A percentile compares a stretch with the other conserved stretches of the same genome.
Evolutionary conservation across 2,329 filamentous ascomycete genomes (phyloP).

Genomic region (Zalaria sp.): DNA sequence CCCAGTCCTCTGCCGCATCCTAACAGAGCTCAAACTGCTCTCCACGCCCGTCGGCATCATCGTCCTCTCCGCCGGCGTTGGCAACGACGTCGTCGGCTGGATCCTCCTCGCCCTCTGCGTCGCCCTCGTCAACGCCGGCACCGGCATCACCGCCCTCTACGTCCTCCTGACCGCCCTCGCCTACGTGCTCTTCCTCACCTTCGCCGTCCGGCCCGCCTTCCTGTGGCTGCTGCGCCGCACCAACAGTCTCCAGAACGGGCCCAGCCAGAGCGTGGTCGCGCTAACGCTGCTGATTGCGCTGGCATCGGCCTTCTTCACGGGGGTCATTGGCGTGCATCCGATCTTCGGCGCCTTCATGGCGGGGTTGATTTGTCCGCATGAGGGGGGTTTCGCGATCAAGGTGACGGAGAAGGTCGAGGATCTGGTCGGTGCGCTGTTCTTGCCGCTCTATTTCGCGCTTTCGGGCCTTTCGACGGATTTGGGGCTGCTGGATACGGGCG

Average conservation of each 20-base stretch:
- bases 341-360: conserved; percentile 91
- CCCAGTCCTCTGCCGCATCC: conserved; percentile 82
- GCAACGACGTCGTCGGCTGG: conserved; percentile 87
- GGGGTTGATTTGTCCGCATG: conserved; percentile 79
- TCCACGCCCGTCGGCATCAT: conserved; percentile 74
- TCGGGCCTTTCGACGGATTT: conserved; percentile 83
- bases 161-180: conserved; percentile 64
- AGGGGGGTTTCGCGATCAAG: conserved; percentile 80
- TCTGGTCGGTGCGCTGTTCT: conserved; percentile 65
- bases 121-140: conserved; percentile 76
- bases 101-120: conserved; percentile 86
- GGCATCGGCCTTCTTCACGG: conserved; percentile 71
- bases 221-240: conserved; percentile 59
- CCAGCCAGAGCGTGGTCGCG: conserved; percentile 70
- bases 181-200: conserved; percentile 64
- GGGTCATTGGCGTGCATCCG: conserved; percentile 81
- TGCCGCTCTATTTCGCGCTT: conserved; percentile 86
- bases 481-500: conserved; percentile 65
- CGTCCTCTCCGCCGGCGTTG: conserved; percentile 77
- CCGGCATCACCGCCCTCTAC: conserved; percentile 69
- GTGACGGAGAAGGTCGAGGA: conserved; percentile 92
- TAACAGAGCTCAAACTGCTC: conserved; percentile 81
- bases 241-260: conserved; percentile 73
- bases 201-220: conserved; percentile 58
- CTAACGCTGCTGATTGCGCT: conserved; percentile 70